Evolutionary conservation across 495 filamentous ascomycete genomes (phyloP), one percentile per base, ranked within the genome.

Genomic region (Letharia lupina): DNA sequence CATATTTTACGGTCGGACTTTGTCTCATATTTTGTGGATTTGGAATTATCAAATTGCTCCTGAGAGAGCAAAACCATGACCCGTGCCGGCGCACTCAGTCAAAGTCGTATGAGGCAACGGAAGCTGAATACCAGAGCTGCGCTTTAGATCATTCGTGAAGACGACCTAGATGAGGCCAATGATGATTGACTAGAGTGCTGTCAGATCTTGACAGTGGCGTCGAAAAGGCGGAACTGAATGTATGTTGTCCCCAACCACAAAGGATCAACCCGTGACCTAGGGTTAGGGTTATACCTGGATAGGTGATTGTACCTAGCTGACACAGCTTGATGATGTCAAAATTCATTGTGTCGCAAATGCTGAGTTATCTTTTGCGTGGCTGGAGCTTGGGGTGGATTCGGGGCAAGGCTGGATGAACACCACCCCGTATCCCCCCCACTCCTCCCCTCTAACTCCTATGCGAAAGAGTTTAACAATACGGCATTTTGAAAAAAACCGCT

Each of bases 231-330:
- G 54, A 57, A 57, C 54, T 37, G 33, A 57, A 57, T 57, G 54
- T 57, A 47, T 15, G 40, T 45, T 48, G 23, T 35, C 37, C 56
- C 7, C 7, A 20, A n/a, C 20, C n/a, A n/a, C 3, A 48, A 70
- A 70, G 37, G 39, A 28, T 68, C 70, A 62, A 59, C 65, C 62
- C 67, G 68, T 71, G 42, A 63, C 35, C 69, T 28, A 28, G 23
- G 23, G 23, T 28, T 28, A 28, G 23, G 23, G 23, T 28, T 28
- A 28, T 28, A 1, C 23, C 23, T 28, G 23, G 23, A 28, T 28
- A 28, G 23, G 23, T 28, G 23, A 28, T 28, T 28, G 23, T 28
- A 28, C 23, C 23, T 28, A 28, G 23, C 23, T 28, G 23, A 28
- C 23, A 28, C 23, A 28, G 23, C 23, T 28, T 28, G 23, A 28